Evolutionary conservation across 441 rosid genomes (phyloP).

Genomic region (Gossypium armourianum): DNA sequence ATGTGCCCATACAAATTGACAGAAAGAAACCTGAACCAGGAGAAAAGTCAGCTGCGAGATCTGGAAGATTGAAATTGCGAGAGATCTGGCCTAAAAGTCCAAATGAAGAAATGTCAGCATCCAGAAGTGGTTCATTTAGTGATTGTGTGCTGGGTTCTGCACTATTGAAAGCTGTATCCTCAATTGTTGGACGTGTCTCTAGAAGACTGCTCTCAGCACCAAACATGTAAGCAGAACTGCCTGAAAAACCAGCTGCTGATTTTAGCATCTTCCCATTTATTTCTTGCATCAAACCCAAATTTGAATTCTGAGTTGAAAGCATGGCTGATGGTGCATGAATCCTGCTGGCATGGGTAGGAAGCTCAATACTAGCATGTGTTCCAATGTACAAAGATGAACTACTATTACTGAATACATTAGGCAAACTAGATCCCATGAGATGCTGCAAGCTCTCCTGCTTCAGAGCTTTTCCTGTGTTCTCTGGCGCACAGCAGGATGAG

Average conservation of each 20-base stretch:
- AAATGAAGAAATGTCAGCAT: conserved; percentile 54
- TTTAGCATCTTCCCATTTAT: conserved; percentile 74
- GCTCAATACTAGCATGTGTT: conserved; percentile 45
- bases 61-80: conserved; percentile 76
- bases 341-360: conserved; percentile 53
- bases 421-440: conserved; percentile 37
- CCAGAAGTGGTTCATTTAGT: conserved; percentile 53
- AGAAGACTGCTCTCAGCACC: conserved; percentile 56
- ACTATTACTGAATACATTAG: conserved; percentile 52
- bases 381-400: conserved; percentile 45
- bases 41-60: conserved; percentile 70
- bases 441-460: conserved; percentile 53
- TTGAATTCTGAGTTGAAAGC: conserved; percentile 55
- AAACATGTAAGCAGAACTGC: conserved; percentile 53
- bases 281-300: conserved; percentile 56
- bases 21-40: conserved; percentile 67
- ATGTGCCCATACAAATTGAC: neutral
- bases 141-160: conserved; percentile 66
- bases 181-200: conserved; percentile 50
- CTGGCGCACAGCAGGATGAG: conserved; percentile 45
- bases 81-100: conserved; percentile 73
- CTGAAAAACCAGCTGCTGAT: conserved; percentile 61
- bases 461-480: conserved; percentile 38
- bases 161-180: conserved; percentile 60
- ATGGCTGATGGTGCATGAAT: conserved; percentile 45